Conservation (phyloP, 305 asterid genomes). For the Fraxinus velutina region DNA sequence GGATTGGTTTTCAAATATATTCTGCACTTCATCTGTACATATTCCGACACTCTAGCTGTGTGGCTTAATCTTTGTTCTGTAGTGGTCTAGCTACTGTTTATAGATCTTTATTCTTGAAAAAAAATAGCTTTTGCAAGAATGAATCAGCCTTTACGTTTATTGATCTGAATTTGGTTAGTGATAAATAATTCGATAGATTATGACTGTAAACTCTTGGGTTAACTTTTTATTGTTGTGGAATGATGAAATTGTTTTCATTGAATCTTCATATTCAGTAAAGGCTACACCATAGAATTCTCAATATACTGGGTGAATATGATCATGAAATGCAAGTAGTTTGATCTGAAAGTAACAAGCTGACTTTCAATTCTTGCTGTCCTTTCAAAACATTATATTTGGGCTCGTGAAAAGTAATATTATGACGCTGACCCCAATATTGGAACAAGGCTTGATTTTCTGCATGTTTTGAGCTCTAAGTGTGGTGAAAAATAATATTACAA, state of each 20-base stretch:
- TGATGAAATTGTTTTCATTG: neutral
- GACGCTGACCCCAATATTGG: neutral
- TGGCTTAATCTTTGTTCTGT: neutral
- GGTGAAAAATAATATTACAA: neutral
- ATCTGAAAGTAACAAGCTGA: neutral
- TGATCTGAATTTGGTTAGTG: neutral
- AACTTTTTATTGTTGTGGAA: neutral
- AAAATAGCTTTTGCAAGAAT: neutral
- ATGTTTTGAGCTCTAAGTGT: neutral
- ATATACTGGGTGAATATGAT: neutral
- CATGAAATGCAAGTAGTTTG: neutral
- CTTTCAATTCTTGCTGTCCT: neutral
- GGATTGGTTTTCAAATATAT: neutral
- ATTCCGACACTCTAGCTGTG: neutral
- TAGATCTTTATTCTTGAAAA: neutral
- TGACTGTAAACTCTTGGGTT: neutral
- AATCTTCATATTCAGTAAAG: neutral
- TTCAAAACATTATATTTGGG: neutral
- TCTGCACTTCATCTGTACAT: neutral
- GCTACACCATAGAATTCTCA: neutral
- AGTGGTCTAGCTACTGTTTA: neutral
- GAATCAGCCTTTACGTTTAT: neutral
- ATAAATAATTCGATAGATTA: neutral
- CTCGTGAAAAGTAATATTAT: neutral
- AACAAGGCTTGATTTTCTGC: neutral